A percentile compares a stretch with the other conserved stretches of the same genome.
phyloP scores from a whole-genome alignment of 164 flowering plant genomes.

The Berberis vulgaris region DNA sequence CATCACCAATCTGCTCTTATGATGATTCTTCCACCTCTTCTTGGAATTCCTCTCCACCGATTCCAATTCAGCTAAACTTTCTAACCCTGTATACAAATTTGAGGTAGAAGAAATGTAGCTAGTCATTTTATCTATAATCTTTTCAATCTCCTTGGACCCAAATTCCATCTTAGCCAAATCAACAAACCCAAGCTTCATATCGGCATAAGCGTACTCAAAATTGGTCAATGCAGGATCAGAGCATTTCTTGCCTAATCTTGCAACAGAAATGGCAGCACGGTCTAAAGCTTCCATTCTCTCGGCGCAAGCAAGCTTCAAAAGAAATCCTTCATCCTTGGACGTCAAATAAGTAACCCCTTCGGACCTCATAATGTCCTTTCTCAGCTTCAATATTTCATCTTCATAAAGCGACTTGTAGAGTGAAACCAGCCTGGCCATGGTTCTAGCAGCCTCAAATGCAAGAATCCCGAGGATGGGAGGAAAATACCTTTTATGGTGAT shows the following conservation, averaged over 20 bases:
- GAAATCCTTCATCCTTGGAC: conserved; percentile 45
- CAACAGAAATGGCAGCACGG: conserved; percentile 28
- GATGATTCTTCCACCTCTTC: conserved; percentile 18
- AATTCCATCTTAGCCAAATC: conserved; percentile 24
- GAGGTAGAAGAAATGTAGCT: conserved; percentile 35
- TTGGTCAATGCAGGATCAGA: conserved; percentile 24
- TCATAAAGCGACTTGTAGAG: conserved; percentile 60
- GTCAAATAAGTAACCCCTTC: conserved; percentile 50
- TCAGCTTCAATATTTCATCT: conserved; percentile 33
- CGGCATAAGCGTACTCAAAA: conserved; percentile 41
- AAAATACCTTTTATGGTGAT: not conserved
- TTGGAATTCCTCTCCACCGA: conserved; percentile 29
- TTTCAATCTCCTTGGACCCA: conserved; percentile 22
- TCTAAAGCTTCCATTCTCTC: conserved; percentile 67
- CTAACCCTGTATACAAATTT: conserved; percentile 27
- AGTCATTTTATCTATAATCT: conserved; percentile 43
- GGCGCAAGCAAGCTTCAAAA: conserved; percentile 44
- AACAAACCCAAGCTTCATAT: conserved; percentile 30
- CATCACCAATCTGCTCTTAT: not conserved
- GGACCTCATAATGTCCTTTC: conserved; percentile 26
- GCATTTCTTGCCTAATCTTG: conserved; percentile 48
- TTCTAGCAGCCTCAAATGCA: conserved; percentile 63
- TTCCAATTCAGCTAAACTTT: conserved; percentile 43
- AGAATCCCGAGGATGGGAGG: conserved; percentile 42
- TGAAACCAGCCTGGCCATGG: conserved; percentile 51